A percentile compares a stretch with the other conserved stretches of the same genome.
Evolutionary conservation across 169 alveolate genomes (phyloP).

Genomic region (Cytauxzoon felis): DNA sequence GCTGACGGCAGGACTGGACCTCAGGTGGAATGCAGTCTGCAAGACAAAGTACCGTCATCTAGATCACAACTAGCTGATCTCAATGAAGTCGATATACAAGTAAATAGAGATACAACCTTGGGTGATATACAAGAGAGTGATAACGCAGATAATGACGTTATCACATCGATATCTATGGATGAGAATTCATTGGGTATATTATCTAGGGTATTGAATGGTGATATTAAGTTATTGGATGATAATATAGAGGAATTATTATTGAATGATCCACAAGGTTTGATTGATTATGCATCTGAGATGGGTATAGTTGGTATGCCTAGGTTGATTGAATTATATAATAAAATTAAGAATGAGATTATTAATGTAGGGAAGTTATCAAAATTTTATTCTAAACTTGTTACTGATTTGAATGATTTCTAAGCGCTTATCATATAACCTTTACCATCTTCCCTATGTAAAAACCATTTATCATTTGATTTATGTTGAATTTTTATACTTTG

Average conservation of each 20-base stretch:
- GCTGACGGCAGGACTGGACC: too few species aligned
- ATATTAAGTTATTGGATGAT: background rate
- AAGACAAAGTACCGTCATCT: too few species aligned
- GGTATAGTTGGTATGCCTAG: constrained; percentile 55
- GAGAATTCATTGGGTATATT: constrained; percentile 13
- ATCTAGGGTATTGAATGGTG: background rate
- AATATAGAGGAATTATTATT: constrained; percentile 16
- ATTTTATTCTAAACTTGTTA: constrained; percentile 52
- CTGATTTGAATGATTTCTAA: constrained; percentile 3
- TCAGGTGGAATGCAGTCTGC: too few species aligned
- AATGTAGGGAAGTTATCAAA: constrained; percentile 45
- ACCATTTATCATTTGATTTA: constrained; percentile 71
- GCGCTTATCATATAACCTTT: constrained; percentile 62
- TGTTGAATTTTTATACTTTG: constrained; percentile 66
- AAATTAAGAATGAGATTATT: constrained; percentile 40
- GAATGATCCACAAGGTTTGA: constrained; percentile 20
- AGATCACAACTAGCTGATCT: too few species aligned
- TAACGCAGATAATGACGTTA: too few species aligned
- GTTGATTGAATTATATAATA: constrained; percentile 41
- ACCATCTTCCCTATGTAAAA: constrained; percentile 70
- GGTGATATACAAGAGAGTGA: too few species aligned
- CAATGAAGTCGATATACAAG: too few species aligned
- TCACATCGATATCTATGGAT: too few species aligned
- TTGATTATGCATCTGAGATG: constrained; percentile 28
- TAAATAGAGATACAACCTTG: too few species aligned